Evolutionary conservation across 331 rosid species (phyloP), one percentile per base, ranked within the genome.

Genomic region (Rosa hybrid): DNA sequence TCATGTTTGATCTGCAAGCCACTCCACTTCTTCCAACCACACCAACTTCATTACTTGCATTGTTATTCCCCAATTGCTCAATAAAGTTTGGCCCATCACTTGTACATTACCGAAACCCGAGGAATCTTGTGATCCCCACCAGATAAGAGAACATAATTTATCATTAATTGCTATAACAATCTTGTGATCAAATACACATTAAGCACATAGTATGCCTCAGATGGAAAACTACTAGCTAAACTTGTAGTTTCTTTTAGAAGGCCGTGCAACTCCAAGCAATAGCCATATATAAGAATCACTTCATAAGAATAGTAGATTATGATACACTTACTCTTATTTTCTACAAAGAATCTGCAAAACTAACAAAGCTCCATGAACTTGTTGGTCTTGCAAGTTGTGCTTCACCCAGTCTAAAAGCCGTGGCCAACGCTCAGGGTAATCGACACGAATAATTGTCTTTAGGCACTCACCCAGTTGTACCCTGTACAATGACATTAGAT

Each of bases 381-480:
- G 94, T 30, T 86, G 92, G 59, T 86, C 97, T 75, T 86, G 93
- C 72, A 94, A 86, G 81, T 88, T 92, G 75, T 77, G 90, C 63
- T 88, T 94, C 85, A 94, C 89, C 97, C 98, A 94, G 5, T 90
- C 89, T 69, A 94, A 84, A 71, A 94, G 97, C 38, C 23, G 83
- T 13, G 94, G 94, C 89, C 94, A 94, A 41, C 91, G 97, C 38
- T 91, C 91, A 0, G 98, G 98, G 70, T 92, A 94, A 78, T 94
- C 98, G 30, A 86, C 85, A 80, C 85, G 89, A 25, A 94, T 77
- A 68, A 92, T 90, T 12, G 98, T 92, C 90, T 91, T 91, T 53
- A 94, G 86, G 90, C 97, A 94, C 85, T 94, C 98, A n/a, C 97
- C 97, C 27, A 94, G 84, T 83, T 94, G 97, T 18, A 88, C 92